Percentiles rank a stretch among this genome's conserved stretches.
Conservation (phyloP, 257 asterid genomes). For the Leptodermis oblonga region DNA sequence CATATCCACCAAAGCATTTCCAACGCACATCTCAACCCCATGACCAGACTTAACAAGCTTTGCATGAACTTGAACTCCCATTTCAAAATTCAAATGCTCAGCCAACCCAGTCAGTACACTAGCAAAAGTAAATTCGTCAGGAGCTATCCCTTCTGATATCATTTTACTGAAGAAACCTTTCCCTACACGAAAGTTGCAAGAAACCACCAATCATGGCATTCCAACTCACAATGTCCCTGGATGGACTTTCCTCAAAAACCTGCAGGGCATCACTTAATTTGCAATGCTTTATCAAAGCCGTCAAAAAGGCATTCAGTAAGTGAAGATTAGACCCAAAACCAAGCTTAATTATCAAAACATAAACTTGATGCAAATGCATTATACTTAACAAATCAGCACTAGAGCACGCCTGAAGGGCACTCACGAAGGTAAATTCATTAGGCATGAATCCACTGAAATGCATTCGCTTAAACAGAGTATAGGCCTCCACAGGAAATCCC, state of each 20-base stretch:
- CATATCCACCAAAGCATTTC: slow-evolving; percentile 69
- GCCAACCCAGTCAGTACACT: slow-evolving; percentile 67
- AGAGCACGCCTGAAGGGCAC: slow-evolving; percentile 65
- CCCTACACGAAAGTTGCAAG: slow-evolving; percentile 35
- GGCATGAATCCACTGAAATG: slow-evolving; percentile 40
- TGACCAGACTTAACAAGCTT: slow-evolving; percentile 55
- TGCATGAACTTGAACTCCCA: slow-evolving; percentile 59
- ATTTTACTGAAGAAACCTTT: slow-evolving; percentile 44
- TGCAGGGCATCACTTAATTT: slow-evolving; percentile 44
- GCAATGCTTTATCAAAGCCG: slow-evolving; percentile 48
- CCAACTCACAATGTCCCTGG: slow-evolving; percentile 64
- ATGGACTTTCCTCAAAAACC: slow-evolving; percentile 32
- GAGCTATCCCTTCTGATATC: slow-evolving; percentile 50
- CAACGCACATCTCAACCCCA: slow-evolving; percentile 56
- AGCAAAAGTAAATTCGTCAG: slow-evolving; percentile 62
- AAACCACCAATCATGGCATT: slow-evolving; percentile 62
- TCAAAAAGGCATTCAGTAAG: slow-evolving; percentile 52
- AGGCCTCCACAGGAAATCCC: slow-evolving; percentile 48
- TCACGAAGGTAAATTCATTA: slow-evolving; percentile 65
- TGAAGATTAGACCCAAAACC: slow-evolving; percentile 57
- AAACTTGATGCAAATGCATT: slow-evolving; percentile 44
- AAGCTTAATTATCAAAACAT: slow-evolving; percentile 43
- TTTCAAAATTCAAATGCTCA: slow-evolving; percentile 46
- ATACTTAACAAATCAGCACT: slow-evolving; percentile 35
- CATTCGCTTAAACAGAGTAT: slow-evolving; percentile 48